Evolutionary conservation across 805 yeast species (phyloP).

Genomic region (Dipodascus albidus): DNA sequence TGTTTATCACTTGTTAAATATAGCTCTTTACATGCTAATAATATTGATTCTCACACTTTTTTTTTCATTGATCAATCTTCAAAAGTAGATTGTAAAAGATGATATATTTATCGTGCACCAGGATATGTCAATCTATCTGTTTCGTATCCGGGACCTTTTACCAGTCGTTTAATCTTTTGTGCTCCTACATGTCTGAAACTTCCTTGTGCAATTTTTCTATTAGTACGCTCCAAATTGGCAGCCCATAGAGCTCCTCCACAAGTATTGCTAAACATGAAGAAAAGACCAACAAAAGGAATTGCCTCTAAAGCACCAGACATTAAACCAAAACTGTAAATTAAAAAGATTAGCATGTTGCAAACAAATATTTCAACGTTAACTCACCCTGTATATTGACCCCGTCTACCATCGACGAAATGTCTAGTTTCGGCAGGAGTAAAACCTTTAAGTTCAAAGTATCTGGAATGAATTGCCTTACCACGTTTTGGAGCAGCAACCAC

Average conservation of each 20-base stretch:
- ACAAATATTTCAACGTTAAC: background rate
- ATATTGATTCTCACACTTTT: background rate
- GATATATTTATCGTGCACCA: background rate
- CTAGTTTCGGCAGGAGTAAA: constrained; percentile 32
- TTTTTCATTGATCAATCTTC: background rate
- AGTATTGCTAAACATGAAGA: constrained; percentile 26
- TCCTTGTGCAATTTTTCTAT: constrained; percentile 3
- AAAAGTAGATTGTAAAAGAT: background rate
- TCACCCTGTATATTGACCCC: constrained; percentile 22
- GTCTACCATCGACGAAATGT: constrained; percentile 17
- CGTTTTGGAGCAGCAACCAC: constrained; percentile 42
- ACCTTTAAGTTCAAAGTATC: constrained; percentile 50
- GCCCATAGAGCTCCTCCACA: constrained; percentile 31
- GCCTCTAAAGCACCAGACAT: constrained; percentile 27
- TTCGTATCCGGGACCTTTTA: background rate
- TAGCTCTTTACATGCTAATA: background rate
- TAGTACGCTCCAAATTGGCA: constrained; percentile 16
- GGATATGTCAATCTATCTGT: constrained; percentile 1
- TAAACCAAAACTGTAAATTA: constrained; percentile 20
- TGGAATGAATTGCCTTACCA: constrained; percentile 39
- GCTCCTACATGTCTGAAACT: constrained; percentile 5
- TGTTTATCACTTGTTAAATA: background rate
- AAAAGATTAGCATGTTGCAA: background rate
- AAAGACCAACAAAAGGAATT: constrained; percentile 25
- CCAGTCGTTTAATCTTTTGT: background rate